Base-by-base conservation (phyloP, 106 monocot species). In the Dendrobium catenatum region DNA sequence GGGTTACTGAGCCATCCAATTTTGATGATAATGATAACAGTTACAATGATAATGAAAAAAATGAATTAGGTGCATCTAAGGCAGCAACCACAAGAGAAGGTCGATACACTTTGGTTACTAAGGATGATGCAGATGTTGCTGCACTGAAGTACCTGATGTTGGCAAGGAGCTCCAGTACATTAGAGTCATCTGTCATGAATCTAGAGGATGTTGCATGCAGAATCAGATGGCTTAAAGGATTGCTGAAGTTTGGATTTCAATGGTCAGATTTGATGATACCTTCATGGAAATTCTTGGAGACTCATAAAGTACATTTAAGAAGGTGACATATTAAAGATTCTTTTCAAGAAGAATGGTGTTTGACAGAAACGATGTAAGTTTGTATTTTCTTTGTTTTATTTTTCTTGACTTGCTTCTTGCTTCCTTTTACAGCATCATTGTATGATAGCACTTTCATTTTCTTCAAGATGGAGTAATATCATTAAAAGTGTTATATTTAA, bases 191-290 rank as follows among this genome's bases (percentile, higher is more conserved):
- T 9, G 80, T 93, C 40, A 80, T 93, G 81, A 83, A 88, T 68
- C 68, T 93, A 54, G 92, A 93, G 72, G 92, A 93, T 79, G 73
- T 93, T 77, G 86, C 86, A 55, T 81, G 55, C 49, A 93, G 86
- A 73, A 81, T 93, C 29, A 90, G 77, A 79, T 93, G 92, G 92
- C 82, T 93, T 72, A 86, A 90, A 86, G 88, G 92, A 26, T 68
- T 90, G 40, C n/a, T 90, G 44, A 72, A 80, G 44, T 86, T 79
- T 77, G 92, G 90, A 27, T 66, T 78, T 77, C 58, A 66, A 66
- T 88, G 84, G 82, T 86, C 89, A 6, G 85, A 86, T 81, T 81
- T 73, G 49, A 86, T 81, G 86, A 88, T 82, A 18, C 85, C 90
- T 74, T 83, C 92, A 47, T 93, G 92, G 92, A 90, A 85, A 47